Percentiles rank a stretch among this genome's conserved stretches.
Evolutionary conservation across 306 rosid species (phyloP).

Genomic region (Vicia faba): DNA sequence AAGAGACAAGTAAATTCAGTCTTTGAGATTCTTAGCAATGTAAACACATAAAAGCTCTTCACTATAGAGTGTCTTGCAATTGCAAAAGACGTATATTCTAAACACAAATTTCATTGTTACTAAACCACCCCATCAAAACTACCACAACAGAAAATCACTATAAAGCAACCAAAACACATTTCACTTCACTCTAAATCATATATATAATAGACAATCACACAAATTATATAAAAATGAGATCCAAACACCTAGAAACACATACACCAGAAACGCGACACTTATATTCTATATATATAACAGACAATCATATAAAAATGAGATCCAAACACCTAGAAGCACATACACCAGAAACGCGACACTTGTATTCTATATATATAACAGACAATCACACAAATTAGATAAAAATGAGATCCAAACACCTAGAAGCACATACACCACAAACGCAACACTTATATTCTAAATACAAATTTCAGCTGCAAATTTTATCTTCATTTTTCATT

Average conservation of each 20-base stretch:
- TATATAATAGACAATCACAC: neutral
- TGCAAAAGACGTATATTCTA: slow-evolving; percentile 1
- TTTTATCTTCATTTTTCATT: too few species aligned
- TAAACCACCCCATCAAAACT: slow-evolving; percentile 19
- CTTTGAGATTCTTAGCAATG: slow-evolving; percentile 5
- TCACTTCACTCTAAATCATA: slow-evolving; percentile 8
- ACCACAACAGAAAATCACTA: slow-evolving; percentile 7
- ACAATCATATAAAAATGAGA: too few species aligned
- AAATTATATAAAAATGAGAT: neutral
- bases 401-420: too few species aligned
- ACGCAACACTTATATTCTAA: too few species aligned
- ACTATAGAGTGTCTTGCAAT: slow-evolving; percentile 17
- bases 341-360: too few species aligned
- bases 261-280: too few species aligned
- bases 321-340: too few species aligned
- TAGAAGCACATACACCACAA: too few species aligned
- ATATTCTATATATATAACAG: too few species aligned
- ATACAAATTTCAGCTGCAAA: too few species aligned
- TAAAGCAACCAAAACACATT: slow-evolving; percentile 30
- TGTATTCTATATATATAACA: too few species aligned
- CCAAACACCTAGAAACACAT: neutral
- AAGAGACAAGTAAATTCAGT: neutral
- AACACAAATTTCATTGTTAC: neutral
- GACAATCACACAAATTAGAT: too few species aligned
- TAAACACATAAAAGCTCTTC: slow-evolving; percentile 29